Evolutionary conservation across 371 early-diverging fungal species (phyloP), one percentile per base, ranked within the genome.

Genomic region (Rhizopus delemar): DNA sequence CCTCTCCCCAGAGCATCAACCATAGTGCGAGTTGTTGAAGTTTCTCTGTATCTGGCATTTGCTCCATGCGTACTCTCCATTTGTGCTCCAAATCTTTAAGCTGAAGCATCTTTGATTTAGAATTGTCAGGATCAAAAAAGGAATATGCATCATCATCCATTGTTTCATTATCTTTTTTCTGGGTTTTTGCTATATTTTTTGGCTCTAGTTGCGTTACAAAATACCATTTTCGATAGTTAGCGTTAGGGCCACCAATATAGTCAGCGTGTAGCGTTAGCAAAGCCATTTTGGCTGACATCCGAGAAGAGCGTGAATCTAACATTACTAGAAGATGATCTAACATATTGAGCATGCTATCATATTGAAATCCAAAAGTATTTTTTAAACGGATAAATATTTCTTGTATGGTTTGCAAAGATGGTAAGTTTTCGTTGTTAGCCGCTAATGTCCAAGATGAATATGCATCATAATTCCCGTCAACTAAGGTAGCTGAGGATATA

Each of bases 1-100:
- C 91, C 68, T 95, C 95, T 13, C 93, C 94, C 95, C 95, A 95
- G 35, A 95, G 70, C 32, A 91, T 68, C 43, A 93, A 75, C 70
- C 88, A 94, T 32, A 94, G 80, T 0, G 90, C 90, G 1, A 95
- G 67, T 59, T 93, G 91, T 3, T 88, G 82, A 6, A 87, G 75
- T 35, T 88, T 86, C 22, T 77, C 78, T 28, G 83, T 82, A 63
- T 90, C 88, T 31, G 89, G 81, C 75, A 93, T 74, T n/a, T 75
- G 59, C 56, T 83, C 77, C 93, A 93, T 93, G 29, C 75, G 77
- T 31, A 77, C 56, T 29, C 78, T 75, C 93, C 93, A 93, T 62
- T 81, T 78, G 51, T 86, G 87, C 45, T 87, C 82, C 34, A 61
- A 57, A 12, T 78, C 80, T 31, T 69, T 75, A 6, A 70, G 75